Evolutionary conservation across 2,329 filamentous ascomycete genomes (phyloP).

Genomic region (Alternaria ventricosa): DNA sequence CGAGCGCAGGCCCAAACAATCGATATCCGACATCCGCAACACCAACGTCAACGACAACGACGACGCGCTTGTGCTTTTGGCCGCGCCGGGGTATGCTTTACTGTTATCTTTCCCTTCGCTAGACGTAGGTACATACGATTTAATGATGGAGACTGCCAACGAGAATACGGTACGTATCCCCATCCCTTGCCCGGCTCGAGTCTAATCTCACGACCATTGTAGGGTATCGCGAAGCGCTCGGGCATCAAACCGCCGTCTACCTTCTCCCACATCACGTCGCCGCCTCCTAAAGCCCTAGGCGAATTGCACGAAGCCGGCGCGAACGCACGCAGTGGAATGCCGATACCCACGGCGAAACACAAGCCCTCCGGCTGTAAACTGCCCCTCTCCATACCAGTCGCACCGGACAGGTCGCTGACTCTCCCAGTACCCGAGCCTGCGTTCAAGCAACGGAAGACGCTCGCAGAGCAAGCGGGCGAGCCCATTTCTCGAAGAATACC

Average conservation of each 20-base stretch:
- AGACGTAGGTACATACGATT: background rate
- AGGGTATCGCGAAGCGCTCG: slow-evolving; percentile 38
- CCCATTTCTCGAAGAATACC: slow-evolving; percentile 51
- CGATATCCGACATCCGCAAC: slow-evolving; percentile 8
- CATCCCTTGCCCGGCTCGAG: slow-evolving; percentile 7
- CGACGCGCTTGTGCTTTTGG: slow-evolving; percentile 11
- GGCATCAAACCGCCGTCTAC: slow-evolving; percentile 40
- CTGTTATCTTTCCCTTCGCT: slow-evolving; percentile 12
- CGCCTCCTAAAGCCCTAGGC: slow-evolving; percentile 47
- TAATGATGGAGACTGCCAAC: slow-evolving; percentile 30
- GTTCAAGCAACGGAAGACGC: slow-evolving; percentile 58
- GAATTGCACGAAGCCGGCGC: slow-evolving; percentile 61
- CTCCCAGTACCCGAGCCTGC: slow-evolving; percentile 54
- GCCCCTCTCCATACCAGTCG: slow-evolving; percentile 14
- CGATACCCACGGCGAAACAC: slow-evolving; percentile 58
- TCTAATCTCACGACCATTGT: slow-evolving; percentile 18
- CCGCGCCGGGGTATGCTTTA: slow-evolving; percentile 6
- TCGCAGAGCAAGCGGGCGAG: slow-evolving; percentile 57
- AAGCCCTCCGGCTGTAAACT: slow-evolving; percentile 58
- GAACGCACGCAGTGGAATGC: slow-evolving; percentile 61
- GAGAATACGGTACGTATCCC: slow-evolving; percentile 39
- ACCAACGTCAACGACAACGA: slow-evolving; percentile 2
- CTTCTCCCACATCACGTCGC: slow-evolving; percentile 27
- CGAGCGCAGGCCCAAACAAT: slow-evolving; percentile 16
- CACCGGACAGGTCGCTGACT: slow-evolving; percentile 26